These are phyloP conservation scores for Trichoderma sp. DNA, from an alignment of 2,329 filamentous ascomycete species.

Conservation along the genomic window DNA sequence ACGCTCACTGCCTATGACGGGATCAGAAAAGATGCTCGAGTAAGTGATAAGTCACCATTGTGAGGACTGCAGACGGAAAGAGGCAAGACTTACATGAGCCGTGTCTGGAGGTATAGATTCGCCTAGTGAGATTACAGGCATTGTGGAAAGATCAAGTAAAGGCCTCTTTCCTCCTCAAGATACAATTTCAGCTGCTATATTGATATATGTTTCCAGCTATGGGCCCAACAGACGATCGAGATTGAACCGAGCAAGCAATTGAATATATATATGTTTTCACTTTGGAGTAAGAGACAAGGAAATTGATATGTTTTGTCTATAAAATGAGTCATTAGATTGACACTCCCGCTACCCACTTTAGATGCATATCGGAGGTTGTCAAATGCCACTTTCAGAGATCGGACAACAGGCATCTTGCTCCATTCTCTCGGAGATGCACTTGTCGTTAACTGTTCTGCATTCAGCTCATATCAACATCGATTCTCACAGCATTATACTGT, in stretches of 20 bases:
- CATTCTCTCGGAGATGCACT: too few relatives aligned
- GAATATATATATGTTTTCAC: background rate
- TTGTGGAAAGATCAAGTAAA: slow-evolving; percentile 33
- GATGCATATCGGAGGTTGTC: background rate
- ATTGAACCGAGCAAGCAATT: background rate
- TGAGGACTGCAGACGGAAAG: too few relatives aligned
- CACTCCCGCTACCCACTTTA: slow-evolving; percentile 1
- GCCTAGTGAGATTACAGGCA: slow-evolving; percentile 60
- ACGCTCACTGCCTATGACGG: slow-evolving; percentile 81
- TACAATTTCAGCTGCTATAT: background rate
- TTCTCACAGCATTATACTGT: too few relatives aligned
- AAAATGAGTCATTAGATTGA: slow-evolving; percentile 21
- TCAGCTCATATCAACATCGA: too few relatives aligned
- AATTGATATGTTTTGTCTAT: background rate
- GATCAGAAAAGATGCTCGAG: background rate
- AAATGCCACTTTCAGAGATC: too few relatives aligned
- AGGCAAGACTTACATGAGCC: slow-evolving; percentile 64
- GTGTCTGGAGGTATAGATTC: slow-evolving; percentile 77
- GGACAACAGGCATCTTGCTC: too few relatives aligned
- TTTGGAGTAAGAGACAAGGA: background rate
- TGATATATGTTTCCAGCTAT: background rate
- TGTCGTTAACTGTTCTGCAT: background rate
- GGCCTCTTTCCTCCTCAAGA: background rate
- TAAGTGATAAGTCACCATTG: background rate
- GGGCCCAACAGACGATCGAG: background rate